Base-by-base conservation (phyloP, 164 flowering plant species). In the Vitis vinifera region DNA sequence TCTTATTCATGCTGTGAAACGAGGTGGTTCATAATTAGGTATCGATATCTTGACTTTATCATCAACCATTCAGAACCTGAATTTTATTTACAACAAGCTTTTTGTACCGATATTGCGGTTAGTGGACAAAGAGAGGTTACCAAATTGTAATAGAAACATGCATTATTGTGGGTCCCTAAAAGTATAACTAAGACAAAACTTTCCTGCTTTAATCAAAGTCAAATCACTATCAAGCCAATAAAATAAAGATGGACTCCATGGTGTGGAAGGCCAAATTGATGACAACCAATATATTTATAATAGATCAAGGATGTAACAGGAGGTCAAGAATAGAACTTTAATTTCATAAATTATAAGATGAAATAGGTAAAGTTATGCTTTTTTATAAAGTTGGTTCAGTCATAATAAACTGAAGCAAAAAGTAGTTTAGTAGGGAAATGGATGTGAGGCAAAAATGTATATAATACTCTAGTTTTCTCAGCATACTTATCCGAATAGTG, bases 131-230 rank as follows among this genome's bases (percentile, higher is more conserved):
- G 29, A 68, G 31, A 67, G 53, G 30, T 7, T 47, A 67, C 76
- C 67, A 55, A 72, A 63, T 48, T 70, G 48, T 61, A 19, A 64
- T 50, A 31, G 9, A 50, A 2, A 31, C 53, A 23, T 59, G 69
- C 66, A 70, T 70, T 68, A 67, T 71, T 68, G 68, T 63, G 78
- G 76, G 76, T 51, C 72, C 81, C 64, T 16, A 12, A 4, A 58
- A 37, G 58, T 65, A 68, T 17, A 31, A 60, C 57, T 55, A 60
- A 51, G 68, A 68, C 73, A 72, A 16, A 61, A 62, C 29, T 50
- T 58, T 51, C 56, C 23, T 68, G 60, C 23, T 59, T 67, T 76
- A 65, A 75, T 76, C 69, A 68, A 69, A 64, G 69, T 74, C 73
- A 76, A 68, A 67, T 76, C 76, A 76, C 57, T 12, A 63, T 78